Base-by-base conservation (phyloP, 345 rosid species). In the Excoecaria agallocha region DNA sequence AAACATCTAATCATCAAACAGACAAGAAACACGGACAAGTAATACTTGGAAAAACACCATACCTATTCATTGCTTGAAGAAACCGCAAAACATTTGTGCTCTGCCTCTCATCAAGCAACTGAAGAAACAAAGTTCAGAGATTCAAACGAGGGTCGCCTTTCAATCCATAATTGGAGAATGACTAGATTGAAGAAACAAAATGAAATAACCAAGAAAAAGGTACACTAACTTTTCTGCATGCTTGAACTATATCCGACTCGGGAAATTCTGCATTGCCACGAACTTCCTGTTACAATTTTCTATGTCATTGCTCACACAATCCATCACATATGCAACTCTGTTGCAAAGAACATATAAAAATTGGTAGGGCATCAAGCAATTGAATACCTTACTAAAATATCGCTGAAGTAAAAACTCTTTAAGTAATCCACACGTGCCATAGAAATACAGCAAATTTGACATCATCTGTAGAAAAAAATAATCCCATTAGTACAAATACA, bases 91-190 rank as follows among this genome's bases (percentile, higher is more conserved):
- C 71, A 4, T 78, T 78, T 52, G 49, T 63, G 62, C 77, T 64
- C 59, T 78, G 77, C 63, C 81, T 78, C 81, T 78, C 81, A 51
- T 78, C 81, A 35, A 78, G 81, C 20, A 78, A 64, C 81, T 78
- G 77, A 45, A 60, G 20, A 61, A 74, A 52, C 41, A 68, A 52
- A 49, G 9, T 17, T 39, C 43, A 43, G 17, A 43, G 24, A 54
- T 62, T 70, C 56, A 76, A 70, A 19, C 13, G 12, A 41, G 37
- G 61, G 62, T 22, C 43, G 19, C 19, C 38, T 35, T 12, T 19
- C 56, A 63, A 37, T 5, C 38, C 72, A 69, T 15, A 20, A 65
- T 9, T 3, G 43, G 20, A 68, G 24, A 51, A 50, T n/a, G 24
- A 52, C 30, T 6, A 22, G 30, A 52, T 24, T 13, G 49, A 71